Percentiles rank a stretch among this genome's conserved stretches.
These are phyloP conservation scores for Eustoma russellianum DNA, from an alignment of 257 asterid species.

Conservation along the genomic window DNA sequence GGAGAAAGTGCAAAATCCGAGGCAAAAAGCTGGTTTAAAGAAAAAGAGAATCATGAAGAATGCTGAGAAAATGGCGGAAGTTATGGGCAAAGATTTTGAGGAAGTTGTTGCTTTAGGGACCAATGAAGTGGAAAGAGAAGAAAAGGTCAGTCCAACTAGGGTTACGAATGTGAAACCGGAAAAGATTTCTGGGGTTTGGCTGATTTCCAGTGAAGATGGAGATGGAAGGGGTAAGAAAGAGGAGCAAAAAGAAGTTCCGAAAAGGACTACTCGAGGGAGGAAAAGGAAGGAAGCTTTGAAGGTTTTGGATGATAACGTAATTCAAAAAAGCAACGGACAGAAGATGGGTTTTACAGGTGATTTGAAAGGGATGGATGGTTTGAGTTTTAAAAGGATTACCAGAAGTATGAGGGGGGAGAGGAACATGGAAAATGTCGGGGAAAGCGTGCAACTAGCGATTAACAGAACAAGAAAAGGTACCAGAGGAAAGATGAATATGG, in stretches of 20 bases:
- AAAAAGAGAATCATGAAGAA: neutral
- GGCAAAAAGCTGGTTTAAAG: slow-evolving; percentile 3
- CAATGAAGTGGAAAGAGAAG: slow-evolving; percentile 2
- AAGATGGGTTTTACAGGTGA: too few relatives aligned
- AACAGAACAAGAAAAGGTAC: slow-evolving; percentile 15
- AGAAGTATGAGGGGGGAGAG: slow-evolving; percentile 1
- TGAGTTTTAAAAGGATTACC: neutral
- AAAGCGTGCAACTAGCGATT: slow-evolving; percentile 4
- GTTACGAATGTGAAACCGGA: slow-evolving; percentile 1
- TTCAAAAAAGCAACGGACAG: neutral
- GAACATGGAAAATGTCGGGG: slow-evolving; percentile 1
- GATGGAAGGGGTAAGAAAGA: neutral
- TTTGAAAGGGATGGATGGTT: neutral
- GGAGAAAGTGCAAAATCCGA: slow-evolving; percentile 2
- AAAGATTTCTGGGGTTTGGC: neutral
- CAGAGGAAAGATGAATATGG: slow-evolving; percentile 22
- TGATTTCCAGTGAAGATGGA: neutral
- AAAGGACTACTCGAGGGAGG: slow-evolving; percentile 6
- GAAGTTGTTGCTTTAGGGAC: neutral
- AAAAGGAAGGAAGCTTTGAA: slow-evolving; percentile 9
- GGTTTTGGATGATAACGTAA: neutral
- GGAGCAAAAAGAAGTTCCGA: neutral
- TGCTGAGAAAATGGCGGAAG: neutral
- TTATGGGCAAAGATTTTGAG: neutral
- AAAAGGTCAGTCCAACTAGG: neutral